Base-by-base conservation (phyloP, 371 early-diverging fungal genomes). In the Lichtheimia corymbifera region DNA sequence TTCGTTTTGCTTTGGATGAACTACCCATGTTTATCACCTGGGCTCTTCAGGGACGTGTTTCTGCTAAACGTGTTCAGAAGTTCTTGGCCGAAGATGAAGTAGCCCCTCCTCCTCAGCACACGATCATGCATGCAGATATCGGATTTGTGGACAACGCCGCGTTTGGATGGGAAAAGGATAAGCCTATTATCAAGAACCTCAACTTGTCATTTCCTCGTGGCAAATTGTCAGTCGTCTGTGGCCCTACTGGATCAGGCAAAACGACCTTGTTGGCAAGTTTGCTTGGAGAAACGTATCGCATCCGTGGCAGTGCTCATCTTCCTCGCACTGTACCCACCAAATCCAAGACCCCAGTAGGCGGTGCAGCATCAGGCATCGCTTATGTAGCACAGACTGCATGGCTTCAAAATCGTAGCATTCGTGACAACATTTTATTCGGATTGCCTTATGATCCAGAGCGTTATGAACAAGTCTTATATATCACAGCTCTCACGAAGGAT, bases 381-480 rank as follows among this genome's bases (percentile, higher is more conserved):
- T 92, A 91, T 72, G 89, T 90, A 5, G 82, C 91, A 12, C 93
- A 92, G 58, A 84, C 89, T n/a, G 91, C 93, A 0, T 93, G 94
- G 94, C 79, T 94, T 40, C 86, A 88, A 61, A 91, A 93, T 66
- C 87, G 81, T 49, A 88, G 92, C 14, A 81, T 94, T 40, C 80
- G 88, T 51, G 89, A 93, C 59, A 94, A 94, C 65, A 90, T 94
- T 57, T 62, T 92, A 58, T 94, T 94, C 70, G 94, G 94, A 17
- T 64, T 81, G n/a, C 79, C 79, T 5, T 93, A 73, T 63, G 86
- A 90, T 54, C 77, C 77, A 51, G 80, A 80, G 14, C 80, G 89
- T 3, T 93, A 91, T 60, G 66, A 77, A 13, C 70, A 80, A 13
- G 87, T 87, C 0, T 57, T 93, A 1, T 79, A 84, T 63, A 81